phyloP scores from a whole-genome alignment of 1,284 basidiomycete species.

The Cryptococcus deneoformans region DNA sequence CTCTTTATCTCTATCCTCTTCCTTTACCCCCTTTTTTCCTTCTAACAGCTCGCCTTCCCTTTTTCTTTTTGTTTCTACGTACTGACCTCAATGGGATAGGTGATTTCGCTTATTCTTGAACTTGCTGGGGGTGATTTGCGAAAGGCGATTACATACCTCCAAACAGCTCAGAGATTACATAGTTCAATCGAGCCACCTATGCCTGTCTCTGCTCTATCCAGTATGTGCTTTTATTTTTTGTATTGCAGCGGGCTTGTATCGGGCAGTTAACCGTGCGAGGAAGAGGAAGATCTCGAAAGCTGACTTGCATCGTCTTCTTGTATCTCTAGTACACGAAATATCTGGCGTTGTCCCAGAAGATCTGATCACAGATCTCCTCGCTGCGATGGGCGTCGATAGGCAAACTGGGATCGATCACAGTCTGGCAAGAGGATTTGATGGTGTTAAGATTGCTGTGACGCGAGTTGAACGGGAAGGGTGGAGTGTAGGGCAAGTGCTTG shows the following conservation, averaged over 20 bases:
- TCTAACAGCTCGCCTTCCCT: too few relatives aligned
- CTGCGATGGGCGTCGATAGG: conserved; percentile 70
- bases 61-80: too few relatives aligned
- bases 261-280: background rate
- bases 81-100: conserved; percentile 18
- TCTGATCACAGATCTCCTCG: conserved; percentile 68
- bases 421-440: conserved; percentile 61
- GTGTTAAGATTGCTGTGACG: conserved; percentile 69
- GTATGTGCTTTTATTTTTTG: conserved; percentile 24
- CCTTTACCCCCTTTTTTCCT: background rate
- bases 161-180: conserved; percentile 85
- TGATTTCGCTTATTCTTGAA: conserved; percentile 46
- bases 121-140: conserved; percentile 87
- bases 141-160: conserved; percentile 97
- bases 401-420: conserved; percentile 55
- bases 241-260: background rate
- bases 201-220: conserved; percentile 61
- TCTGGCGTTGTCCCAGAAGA: conserved; percentile 86
- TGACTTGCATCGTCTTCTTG: background rate
- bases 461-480: conserved; percentile 82
- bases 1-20: background rate
- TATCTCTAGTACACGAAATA: conserved; percentile 77
- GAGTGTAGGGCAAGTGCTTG: conserved; percentile 84
- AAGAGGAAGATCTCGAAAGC: background rate
- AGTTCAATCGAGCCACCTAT: conserved; percentile 66